Base-by-base conservation (phyloP, 1,284 basidiomycete species). In the Apiotrichum siamense region DNA sequence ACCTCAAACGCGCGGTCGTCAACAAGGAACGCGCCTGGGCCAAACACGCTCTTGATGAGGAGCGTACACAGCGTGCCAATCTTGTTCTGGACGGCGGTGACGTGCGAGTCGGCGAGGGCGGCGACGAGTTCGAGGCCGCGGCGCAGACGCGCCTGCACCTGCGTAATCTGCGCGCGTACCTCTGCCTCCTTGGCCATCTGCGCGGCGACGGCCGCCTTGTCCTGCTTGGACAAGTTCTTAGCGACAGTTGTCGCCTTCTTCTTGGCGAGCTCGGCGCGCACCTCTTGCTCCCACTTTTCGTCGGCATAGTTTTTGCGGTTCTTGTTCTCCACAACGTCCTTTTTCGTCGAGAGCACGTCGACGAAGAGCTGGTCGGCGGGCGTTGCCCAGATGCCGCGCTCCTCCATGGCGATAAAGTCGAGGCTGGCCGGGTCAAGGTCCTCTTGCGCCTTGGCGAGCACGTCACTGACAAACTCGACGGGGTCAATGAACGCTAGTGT, bases 281-380 rank as follows among this genome's bases (percentile, higher is more conserved):
- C 77, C 58, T 97, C 90, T 26, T 84, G 85, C 59, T 97, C 93
- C 92, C 92, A 97, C 63, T 88, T 85, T 13, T 87, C 84, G 24
- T 92, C 85, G 39, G 88, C 88, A 13, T 86, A 83, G 55, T 84
- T 85, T 61, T 93, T 94, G 31, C 88, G 86, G 69, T 92, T 93
- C 60, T 79, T 83, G 32, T 79, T 75, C 24, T 73, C 69, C 0
- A 74, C 74, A 9, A 79, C 77, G 7, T 76, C 77, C 61, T 84
- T 84, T 57, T 81, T 83, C 2, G 77, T 72, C 1, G 82, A 74
- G 11, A 90, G 75, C 4, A 89, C 87, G 70, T 94, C 87, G 26
- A 87, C 77, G 58, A 80, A 94, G 0, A 83, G 77, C 15, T 80
- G 83, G 25, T 86, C 93, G 49, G 85, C 82, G 0, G 88, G 86